Percentiles rank a stretch among this genome's conserved stretches.
Conservation (phyloP, 2,329 filamentous ascomycete genomes). For the Monilinia fructigena region DNA sequence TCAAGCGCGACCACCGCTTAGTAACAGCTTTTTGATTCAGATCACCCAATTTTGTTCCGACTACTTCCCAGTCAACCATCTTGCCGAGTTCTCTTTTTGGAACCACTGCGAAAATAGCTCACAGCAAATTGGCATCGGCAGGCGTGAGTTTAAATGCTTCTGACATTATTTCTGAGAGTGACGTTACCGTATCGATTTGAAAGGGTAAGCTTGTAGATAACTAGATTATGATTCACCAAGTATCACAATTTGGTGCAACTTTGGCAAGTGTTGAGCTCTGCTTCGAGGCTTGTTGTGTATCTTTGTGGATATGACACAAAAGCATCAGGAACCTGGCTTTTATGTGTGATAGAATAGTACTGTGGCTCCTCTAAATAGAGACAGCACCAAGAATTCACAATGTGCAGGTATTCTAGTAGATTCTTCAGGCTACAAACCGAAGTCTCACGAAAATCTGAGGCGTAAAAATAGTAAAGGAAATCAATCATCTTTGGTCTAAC, state of each 20-base stretch:
- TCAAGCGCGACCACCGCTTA: not conserved
- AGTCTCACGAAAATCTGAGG: not conserved
- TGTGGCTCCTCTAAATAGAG: not conserved
- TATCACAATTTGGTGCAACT: not conserved
- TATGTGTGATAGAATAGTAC: not conserved
- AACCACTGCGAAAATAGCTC: not conserved
- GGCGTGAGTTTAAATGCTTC: not conserved
- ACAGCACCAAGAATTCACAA: not conserved
- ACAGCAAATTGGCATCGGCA: not conserved
- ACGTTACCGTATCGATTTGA: not conserved
- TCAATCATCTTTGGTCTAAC: not conserved
- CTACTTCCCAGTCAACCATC: not conserved
- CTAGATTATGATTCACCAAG: not conserved
- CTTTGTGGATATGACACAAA: not conserved
- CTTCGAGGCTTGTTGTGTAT: not conserved
- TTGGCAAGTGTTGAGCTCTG: not conserved
- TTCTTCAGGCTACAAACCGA: not conserved
- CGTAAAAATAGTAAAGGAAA: not conserved
- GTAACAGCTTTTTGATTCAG: not conserved
- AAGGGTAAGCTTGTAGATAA: not conserved
- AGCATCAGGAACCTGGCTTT: not conserved
- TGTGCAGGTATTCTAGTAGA: not conserved
- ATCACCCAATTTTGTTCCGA: not conserved
- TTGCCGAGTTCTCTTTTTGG: not conserved
- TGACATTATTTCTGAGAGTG: not conserved